Evolutionary conservation across 371 early-diverging fungal species (phyloP).

Genomic region (Parasitella parasitica): DNA sequence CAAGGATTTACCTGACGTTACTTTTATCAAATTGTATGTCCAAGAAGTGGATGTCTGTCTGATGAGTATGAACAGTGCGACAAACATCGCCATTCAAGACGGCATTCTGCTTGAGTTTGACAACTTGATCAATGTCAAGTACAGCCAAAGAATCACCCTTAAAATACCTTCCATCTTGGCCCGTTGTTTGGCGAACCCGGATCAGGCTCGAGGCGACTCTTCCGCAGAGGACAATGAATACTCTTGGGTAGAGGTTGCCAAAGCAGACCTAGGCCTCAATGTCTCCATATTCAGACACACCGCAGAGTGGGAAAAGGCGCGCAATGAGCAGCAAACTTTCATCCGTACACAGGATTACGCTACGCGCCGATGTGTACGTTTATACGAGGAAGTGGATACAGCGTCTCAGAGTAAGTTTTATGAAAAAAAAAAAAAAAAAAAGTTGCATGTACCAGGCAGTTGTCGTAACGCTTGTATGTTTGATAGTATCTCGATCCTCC

Average conservation of each 20-base stretch:
- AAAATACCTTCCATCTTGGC: slow-evolving; percentile 62
- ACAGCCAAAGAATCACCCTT: slow-evolving; percentile 57
- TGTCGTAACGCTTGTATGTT: too few species aligned
- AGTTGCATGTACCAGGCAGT: too few species aligned
- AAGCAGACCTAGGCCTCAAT: slow-evolving; percentile 58
- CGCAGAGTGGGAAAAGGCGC: slow-evolving; percentile 55
- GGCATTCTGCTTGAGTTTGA: slow-evolving; percentile 67
- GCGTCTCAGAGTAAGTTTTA: slow-evolving; percentile 22
- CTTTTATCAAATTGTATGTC: slow-evolving; percentile 60
- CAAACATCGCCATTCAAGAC: slow-evolving; percentile 54
- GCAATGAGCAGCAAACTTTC: slow-evolving; percentile 62
- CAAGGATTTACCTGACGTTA: slow-evolving; percentile 61
- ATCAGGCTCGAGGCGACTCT: slow-evolving; percentile 12
- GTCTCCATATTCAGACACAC: slow-evolving; percentile 61
- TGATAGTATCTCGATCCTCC: slow-evolving; percentile 25
- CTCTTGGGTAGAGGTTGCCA: slow-evolving; percentile 78
- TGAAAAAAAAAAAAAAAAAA: too few species aligned
- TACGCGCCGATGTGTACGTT: slow-evolving; percentile 63
- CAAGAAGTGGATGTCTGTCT: slow-evolving; percentile 64
- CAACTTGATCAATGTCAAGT: slow-evolving; percentile 64
- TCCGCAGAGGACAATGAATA: slow-evolving; percentile 18
- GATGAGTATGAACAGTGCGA: slow-evolving; percentile 62
- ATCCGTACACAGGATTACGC: slow-evolving; percentile 65
- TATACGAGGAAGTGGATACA: slow-evolving; percentile 50
- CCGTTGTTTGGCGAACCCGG: slow-evolving; percentile 56